A percentile compares a stretch with the other conserved stretches of the same genome.
Evolutionary conservation across 805 yeast genomes (phyloP).

Genomic region (Saturnispora sanitii): DNA sequence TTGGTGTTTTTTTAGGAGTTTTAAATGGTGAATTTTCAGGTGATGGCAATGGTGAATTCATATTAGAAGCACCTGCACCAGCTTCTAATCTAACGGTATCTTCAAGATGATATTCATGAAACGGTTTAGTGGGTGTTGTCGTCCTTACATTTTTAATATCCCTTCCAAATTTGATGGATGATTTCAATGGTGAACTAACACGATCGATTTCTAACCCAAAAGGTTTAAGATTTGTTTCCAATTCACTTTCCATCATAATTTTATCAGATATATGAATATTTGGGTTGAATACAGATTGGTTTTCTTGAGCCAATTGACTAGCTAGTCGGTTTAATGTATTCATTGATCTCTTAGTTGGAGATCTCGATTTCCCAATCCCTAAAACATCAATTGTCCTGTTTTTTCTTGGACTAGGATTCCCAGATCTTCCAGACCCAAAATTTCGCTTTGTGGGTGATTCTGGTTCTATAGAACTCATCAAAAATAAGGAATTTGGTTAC

Average conservation of each 20-base stretch:
- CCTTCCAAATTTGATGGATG: too few species aligned
- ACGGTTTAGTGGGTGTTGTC: not conserved
- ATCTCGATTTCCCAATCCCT: slow-evolving; percentile 34
- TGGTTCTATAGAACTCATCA: not conserved
- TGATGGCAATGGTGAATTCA: not conserved
- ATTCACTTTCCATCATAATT: slow-evolving; percentile 31
- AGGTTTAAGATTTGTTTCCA: slow-evolving; percentile 18
- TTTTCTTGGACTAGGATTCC: slow-evolving; percentile 27
- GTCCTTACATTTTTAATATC: not conserved
- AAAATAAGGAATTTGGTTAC: too few species aligned
- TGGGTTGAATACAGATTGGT: slow-evolving; percentile 23
- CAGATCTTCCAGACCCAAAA: slow-evolving; percentile 14
- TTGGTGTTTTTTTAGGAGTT: not conserved
- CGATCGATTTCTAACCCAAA: slow-evolving; percentile 16
- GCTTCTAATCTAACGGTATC: too few species aligned
- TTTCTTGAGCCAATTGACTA: slow-evolving; percentile 34
- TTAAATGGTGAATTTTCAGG: not conserved
- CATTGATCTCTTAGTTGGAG: slow-evolving; percentile 33
- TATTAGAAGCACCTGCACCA: not conserved
- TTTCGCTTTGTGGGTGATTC: slow-evolving; percentile 2
- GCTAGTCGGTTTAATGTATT: slow-evolving; percentile 38
- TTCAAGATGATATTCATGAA: too few species aligned
- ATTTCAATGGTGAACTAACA: not conserved
- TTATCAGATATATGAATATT: slow-evolving; percentile 38
- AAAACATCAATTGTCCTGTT: slow-evolving; percentile 26